phyloP scores from a whole-genome alignment of 169 alveolate species.

The Cryptosporidium sp. region DNA sequence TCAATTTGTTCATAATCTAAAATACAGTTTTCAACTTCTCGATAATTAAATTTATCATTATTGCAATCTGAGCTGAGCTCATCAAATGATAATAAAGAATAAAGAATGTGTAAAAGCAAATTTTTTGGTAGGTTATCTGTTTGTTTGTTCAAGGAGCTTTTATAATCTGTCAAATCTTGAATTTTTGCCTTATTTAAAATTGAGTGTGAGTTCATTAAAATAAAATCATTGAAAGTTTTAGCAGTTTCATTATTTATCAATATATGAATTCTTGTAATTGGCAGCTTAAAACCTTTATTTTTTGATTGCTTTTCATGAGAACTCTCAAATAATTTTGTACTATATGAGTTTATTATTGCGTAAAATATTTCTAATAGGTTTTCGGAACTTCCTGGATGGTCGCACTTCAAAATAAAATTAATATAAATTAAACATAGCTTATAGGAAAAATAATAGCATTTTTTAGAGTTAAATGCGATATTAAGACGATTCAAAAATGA shows the following conservation, averaged over 20 bases:
- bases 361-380: conserved; percentile 11
- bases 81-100: conserved; percentile 16
- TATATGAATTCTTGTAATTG: background rate
- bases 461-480: conserved; percentile 14
- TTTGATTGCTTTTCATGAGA: background rate
- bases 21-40: background rate
- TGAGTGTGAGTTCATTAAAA: background rate
- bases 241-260: background rate
- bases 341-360: background rate
- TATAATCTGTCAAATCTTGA: background rate
- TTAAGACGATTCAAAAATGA: conserved; percentile 3
- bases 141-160: background rate
- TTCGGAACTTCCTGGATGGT: conserved; percentile 56
- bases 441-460: conserved; percentile 1
- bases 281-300: background rate
- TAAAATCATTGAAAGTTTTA: background rate
- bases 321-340: background rate
- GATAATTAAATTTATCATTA: background rate
- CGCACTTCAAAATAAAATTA: conserved; percentile 16
- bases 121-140: background rate
- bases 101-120: conserved; percentile 12
- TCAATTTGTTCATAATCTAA: conserved; percentile 9
- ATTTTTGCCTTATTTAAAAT: background rate
- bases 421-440: background rate
- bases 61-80: background rate